Evolutionary conservation across 163 green algal genomes (phyloP), one percentile per base, ranked within the genome.

Genomic region (Scenedesmus sp.): DNA sequence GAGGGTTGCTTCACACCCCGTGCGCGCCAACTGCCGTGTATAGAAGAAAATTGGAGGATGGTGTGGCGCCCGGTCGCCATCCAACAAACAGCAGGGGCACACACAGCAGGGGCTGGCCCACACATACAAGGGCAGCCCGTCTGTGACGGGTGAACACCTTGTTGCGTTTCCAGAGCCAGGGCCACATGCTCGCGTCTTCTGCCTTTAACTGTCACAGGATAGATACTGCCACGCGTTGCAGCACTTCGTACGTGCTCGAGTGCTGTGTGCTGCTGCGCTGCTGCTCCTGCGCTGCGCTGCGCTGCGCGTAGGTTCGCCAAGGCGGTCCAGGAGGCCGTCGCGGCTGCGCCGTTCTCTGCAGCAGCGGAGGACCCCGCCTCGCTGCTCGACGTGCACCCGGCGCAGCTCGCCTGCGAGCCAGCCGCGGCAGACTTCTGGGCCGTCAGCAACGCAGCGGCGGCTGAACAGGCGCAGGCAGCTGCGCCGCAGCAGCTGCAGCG

Each of bases 271-370:
- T 61, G 51, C 59, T 68, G 53, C 53, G 3, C 53, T 30, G 15
- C 4, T 26, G 13, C n/a, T n/a, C n/a, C n/a, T 15, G 18, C 65
- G 18, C 65, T 22, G 5, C 70, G 26, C 70, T 26, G n/a, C n/a
- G 9, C n/a, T 33, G 72, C 59, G 33, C 5, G 22, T n/a, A 81
- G 72, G 42, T 89, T 89, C 46, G 84, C 84, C 42, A 81, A 70
- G 16, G 84, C 84, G 35, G 84, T 89, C 4, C 84, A 89, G 42
- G 42, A 89, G 13, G 12, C 84, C 20, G 84, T 89, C 15, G 84
- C 42, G 15, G 84, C 61, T 18, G 13, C 84, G 6, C 13, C 33
- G 2, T 26, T 24, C 15, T 44, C 59, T 35, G 30, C 84, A 65
- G 22, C 42, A 12, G 33, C 61, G 20, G 84, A 89, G 24, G 84